A percentile compares a stretch with the other conserved stretches of the same genome.
Evolutionary conservation across 2,329 filamentous ascomycete genomes (phyloP).

Genomic region (Epichloe baconii): DNA sequence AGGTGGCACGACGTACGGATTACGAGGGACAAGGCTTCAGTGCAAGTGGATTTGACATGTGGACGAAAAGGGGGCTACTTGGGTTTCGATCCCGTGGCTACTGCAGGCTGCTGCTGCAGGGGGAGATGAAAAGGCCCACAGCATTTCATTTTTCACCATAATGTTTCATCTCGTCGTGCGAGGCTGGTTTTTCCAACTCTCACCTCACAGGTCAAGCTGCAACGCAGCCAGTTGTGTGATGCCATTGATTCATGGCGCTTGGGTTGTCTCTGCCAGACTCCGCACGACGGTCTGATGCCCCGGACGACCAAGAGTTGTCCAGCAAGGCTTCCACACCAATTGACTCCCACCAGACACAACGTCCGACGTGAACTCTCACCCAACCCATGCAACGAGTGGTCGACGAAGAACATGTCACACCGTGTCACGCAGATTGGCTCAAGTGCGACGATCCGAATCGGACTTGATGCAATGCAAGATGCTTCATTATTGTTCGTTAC

Average conservation of each 20-base stretch:
- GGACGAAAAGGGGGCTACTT: conserved; percentile 1
- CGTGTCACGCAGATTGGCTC: not conserved
- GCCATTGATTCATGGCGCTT: not conserved
- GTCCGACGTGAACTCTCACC: not conserved
- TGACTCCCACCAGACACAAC: not conserved
- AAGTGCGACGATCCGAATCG: not conserved
- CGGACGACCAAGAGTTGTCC: not conserved
- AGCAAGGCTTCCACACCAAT: not conserved
- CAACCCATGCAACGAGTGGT: not conserved
- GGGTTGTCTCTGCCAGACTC: not conserved
- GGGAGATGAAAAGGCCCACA: not conserved
- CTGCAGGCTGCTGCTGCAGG: not conserved
- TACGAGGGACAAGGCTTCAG: not conserved
- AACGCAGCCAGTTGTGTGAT: not conserved
- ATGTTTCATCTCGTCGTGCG: not conserved
- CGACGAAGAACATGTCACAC: not conserved
- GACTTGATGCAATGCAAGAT: not conserved
- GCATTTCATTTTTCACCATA: not conserved
- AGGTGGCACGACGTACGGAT: not conserved
- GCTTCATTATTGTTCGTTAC: conserved; percentile 7
- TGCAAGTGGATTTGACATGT: not conserved
- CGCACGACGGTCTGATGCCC: not conserved
- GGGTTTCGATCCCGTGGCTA: not conserved
- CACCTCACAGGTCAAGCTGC: not conserved
- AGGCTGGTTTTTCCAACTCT: not conserved